Base-by-base conservation (phyloP, 495 filamentous ascomycete species). In the Xylaria intraflava region DNA sequence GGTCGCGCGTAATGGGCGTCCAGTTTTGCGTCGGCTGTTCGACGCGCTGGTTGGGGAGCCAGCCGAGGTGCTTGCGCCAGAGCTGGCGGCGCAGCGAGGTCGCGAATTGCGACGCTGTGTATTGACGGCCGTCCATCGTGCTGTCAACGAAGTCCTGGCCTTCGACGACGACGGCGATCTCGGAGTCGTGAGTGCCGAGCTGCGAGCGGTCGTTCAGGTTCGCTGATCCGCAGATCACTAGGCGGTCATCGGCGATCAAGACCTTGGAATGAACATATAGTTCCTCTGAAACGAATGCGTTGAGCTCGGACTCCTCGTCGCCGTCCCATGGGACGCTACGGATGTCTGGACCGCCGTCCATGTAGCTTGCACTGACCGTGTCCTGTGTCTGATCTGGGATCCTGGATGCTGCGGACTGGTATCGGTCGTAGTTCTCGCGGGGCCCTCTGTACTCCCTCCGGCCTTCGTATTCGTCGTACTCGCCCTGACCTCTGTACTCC, bases 161-260 rank as follows among this genome's bases (percentile, higher is more conserved):
- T 62, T 90, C 84, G 58, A 94, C 83, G 36, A 90, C 68, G 47
- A 89, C 76, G n/a, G 87, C 87, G 55, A 91, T 89, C 55, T 91
- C 87, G 5, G 84, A 88, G 69, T 95, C 89, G 70, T 93, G 89
- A 50, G 79, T 76, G 16, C 92, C 92, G 14, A 95, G 78, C 68
- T 97, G 92, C 19, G 87, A 92, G 56, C 92, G 87, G 69, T 97
- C 92, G 71, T 97, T 97, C 38, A 97, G 69, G 68, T 97, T 97
- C 30, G 92, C 92, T 0, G 87, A 92, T 44, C 92, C 92, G 69
- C 87, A 89, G 65, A 97, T 91, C 26, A 90, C 92, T 46, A 89
- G 71, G 6, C 82, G 79, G 69, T 97, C 91, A 62, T 97, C 91
- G 49, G 91, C 91, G 65, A 97, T 92, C 57, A 96, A 80, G 31